Percentiles rank a stretch among this genome's conserved stretches.
phyloP scores from a whole-genome alignment of 805 yeast species.

The Nakazawaea laoshanensis region DNA sequence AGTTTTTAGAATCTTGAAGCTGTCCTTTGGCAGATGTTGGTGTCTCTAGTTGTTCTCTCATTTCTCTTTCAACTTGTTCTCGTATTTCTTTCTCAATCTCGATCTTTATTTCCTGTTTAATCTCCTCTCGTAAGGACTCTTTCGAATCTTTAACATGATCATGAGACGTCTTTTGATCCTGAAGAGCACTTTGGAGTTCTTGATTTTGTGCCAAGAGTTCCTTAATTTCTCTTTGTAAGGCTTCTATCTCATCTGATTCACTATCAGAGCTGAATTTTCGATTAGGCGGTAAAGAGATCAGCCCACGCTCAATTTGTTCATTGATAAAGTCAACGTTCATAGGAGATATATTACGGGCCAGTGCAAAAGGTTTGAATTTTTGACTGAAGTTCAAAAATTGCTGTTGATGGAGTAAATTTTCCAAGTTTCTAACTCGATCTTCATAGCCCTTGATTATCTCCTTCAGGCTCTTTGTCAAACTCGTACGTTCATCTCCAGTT shows the following conservation, averaged over 20 bases:
- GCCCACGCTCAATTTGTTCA: constrained; percentile 1
- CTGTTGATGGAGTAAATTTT: constrained; percentile 67
- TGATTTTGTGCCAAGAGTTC: too few species aligned
- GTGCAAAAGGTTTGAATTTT: constrained; percentile 15
- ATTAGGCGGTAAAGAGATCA: constrained; percentile 2
- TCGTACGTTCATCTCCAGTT: constrained; percentile 13
- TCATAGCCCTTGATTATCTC: constrained; percentile 56
- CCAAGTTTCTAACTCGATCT: constrained; percentile 66
- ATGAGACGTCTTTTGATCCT: too few species aligned
- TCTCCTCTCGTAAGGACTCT: background rate
- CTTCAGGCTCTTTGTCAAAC: constrained; percentile 14
- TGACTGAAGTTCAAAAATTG: constrained; percentile 45
- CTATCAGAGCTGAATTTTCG: constrained; percentile 6
- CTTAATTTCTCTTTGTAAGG: too few species aligned
- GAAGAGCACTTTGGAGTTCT: too few species aligned
- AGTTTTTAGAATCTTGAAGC: too few species aligned
- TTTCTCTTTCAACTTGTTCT: constrained; percentile 9
- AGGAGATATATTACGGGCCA: constrained; percentile 1
- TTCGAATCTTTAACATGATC: too few species aligned
- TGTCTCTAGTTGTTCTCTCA: constrained; percentile 7
- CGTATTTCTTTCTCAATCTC: constrained; percentile 17
- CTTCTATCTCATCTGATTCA: background rate
- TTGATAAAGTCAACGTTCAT: constrained; percentile 5
- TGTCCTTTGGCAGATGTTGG: constrained; percentile 11
- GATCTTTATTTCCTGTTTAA: constrained; percentile 12